Conservation (phyloP, 345 rosid genomes). For the Atalantia buxifolia region DNA sequence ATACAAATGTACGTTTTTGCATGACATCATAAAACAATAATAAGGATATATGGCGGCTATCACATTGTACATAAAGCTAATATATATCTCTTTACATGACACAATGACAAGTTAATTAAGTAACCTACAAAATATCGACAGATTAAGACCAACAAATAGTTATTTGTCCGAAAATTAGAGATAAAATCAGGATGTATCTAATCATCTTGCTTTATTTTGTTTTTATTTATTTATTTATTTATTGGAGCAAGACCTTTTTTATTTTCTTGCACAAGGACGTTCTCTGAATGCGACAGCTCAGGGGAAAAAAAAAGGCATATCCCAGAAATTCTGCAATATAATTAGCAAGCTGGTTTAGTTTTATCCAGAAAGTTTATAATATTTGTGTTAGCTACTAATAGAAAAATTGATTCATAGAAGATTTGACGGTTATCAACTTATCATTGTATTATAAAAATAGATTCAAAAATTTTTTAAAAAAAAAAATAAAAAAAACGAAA, state of each 20-base stretch:
- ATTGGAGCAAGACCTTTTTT: not conserved
- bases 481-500: not conserved
- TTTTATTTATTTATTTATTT: not conserved
- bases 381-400: not conserved
- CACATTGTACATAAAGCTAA: not conserved
- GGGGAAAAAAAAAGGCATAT: not conserved
- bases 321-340: not conserved
- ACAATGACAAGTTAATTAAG: not conserved
- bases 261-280: not conserved
- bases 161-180: conserved; percentile 2
- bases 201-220: conserved; percentile 10
- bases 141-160: conserved; percentile 22
- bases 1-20: too few species aligned
- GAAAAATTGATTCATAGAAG: not conserved
- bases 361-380: not conserved
- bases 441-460: too few species aligned
- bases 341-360: not conserved
- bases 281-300: not conserved
- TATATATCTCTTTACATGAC: not conserved
- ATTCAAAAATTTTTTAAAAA: not conserved
- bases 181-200: conserved; percentile 7
- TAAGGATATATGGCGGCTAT: not conserved
- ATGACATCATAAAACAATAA: too few species aligned
- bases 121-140: not conserved
- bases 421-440: not conserved